phyloP scores from a whole-genome alignment of 306 rosid genomes.

The Prosopis cineraria region DNA sequence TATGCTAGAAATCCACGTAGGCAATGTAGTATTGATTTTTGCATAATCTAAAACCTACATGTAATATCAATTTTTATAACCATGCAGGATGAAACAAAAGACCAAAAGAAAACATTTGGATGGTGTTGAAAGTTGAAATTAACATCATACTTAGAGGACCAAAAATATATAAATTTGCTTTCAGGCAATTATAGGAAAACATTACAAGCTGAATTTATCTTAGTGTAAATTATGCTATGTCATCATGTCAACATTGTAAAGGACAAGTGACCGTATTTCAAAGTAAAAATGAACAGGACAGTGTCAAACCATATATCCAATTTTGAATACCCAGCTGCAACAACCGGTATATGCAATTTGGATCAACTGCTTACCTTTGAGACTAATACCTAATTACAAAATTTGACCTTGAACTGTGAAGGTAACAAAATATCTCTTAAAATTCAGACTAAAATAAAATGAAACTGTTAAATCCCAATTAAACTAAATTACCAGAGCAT shows the following conservation, averaged over 20 bases:
- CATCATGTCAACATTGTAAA: too few species aligned
- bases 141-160: background rate
- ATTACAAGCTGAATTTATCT: background rate
- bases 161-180: too few species aligned
- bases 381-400: too few species aligned
- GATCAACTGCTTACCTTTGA: background rate
- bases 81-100: background rate
- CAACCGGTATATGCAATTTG: background rate
- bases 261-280: too few species aligned
- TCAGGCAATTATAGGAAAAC: background rate
- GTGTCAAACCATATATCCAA: background rate
- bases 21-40: background rate
- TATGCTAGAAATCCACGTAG: background rate
- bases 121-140: background rate
- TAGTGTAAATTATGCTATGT: background rate
- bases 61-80: background rate
- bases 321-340: background rate
- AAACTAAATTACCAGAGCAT: too few species aligned
- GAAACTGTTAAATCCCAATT: too few species aligned
- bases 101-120: background rate
- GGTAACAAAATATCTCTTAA: too few species aligned
- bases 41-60: background rate
- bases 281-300: background rate
- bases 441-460: background rate
- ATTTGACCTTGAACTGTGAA: background rate